Conservation (phyloP, 2,329 filamentous ascomycete genomes). For the Scedosporium aurantiacum region DNA sequence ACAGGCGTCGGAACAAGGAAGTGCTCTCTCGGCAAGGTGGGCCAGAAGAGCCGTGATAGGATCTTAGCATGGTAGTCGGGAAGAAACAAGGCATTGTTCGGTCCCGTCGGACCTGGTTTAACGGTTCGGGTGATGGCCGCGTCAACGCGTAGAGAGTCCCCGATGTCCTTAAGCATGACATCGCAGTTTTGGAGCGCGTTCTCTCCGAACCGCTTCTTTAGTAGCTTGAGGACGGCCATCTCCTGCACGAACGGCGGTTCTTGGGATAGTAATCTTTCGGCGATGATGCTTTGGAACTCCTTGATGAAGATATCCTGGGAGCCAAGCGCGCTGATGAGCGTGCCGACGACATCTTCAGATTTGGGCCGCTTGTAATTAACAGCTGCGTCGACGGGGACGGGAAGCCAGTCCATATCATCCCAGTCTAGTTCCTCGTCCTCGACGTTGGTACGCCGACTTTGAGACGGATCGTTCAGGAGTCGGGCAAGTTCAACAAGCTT, state of each 20-base stretch:
- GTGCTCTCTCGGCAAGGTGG: constrained; percentile 58
- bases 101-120: constrained; percentile 10
- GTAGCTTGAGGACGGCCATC: constrained; percentile 69
- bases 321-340: constrained; percentile 77
- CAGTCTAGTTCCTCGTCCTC: constrained; percentile 70
- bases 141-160: constrained; percentile 70
- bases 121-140: constrained; percentile 9
- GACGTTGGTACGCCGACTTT: constrained; percentile 37
- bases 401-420: constrained; percentile 87
- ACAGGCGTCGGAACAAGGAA: constrained; percentile 55
- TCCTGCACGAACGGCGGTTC: constrained; percentile 66
- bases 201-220: constrained; percentile 84
- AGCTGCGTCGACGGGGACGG: constrained; percentile 85
- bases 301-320: constrained; percentile 88
- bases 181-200: constrained; percentile 81
- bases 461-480: constrained; percentile 51
- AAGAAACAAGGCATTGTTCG: constrained; percentile 11
- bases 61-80: constrained; percentile 66
- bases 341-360: constrained; percentile 83
- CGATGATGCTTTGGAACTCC: constrained; percentile 83
- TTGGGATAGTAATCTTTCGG: constrained; percentile 61
- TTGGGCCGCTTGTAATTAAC: constrained; percentile 85
- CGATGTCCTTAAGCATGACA: constrained; percentile 91
- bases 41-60: constrained; percentile 89
- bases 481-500: constrained; percentile 57